These are phyloP conservation scores for Pontederia paniculata DNA, from an alignment of 176 grass and related monocot species.

Conservation along the genomic window DNA sequence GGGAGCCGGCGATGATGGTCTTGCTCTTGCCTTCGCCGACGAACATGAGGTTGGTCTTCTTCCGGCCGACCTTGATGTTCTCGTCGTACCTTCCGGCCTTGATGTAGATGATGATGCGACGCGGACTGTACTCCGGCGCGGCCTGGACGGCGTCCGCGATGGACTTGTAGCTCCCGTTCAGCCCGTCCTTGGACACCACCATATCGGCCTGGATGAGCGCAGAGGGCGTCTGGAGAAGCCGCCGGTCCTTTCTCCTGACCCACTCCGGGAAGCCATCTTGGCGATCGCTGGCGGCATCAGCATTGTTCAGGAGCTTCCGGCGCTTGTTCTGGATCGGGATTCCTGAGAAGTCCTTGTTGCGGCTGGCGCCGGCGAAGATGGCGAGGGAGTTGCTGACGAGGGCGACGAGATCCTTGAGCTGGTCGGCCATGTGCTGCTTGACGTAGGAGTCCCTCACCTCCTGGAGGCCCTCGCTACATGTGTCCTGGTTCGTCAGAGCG, in stretches of 20 bases:
- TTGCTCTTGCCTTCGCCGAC: constrained; percentile 32
- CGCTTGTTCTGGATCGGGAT: constrained; percentile 16
- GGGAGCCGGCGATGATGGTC: constrained; percentile 29
- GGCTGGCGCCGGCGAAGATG: constrained; percentile 11
- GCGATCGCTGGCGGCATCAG: not conserved
- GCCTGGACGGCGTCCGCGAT: constrained; percentile 35
- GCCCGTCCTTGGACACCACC: constrained; percentile 36
- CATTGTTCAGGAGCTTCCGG: not conserved
- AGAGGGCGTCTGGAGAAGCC: constrained; percentile 5
- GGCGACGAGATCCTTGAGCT: not conserved
- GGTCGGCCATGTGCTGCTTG: not conserved
- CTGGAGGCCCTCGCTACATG: constrained; percentile 7
- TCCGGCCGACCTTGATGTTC: constrained; percentile 42
- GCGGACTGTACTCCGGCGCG: constrained; percentile 21
- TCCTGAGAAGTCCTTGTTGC: constrained; percentile 16
- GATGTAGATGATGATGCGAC: constrained; percentile 43
- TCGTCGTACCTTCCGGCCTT: constrained; percentile 43
- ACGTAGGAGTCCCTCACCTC: not conserved
- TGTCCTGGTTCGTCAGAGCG: constrained; percentile 16
- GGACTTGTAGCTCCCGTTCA: constrained; percentile 26
- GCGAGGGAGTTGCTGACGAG: constrained; percentile 18
- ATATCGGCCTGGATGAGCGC: constrained; percentile 6
- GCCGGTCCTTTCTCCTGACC: constrained; percentile 10
- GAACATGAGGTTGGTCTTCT: constrained; percentile 46
- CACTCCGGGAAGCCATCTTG: not conserved